Evolutionary conservation across 148 eudicot species (phyloP).

Genomic region (Rhododendron kiyosumense): DNA sequence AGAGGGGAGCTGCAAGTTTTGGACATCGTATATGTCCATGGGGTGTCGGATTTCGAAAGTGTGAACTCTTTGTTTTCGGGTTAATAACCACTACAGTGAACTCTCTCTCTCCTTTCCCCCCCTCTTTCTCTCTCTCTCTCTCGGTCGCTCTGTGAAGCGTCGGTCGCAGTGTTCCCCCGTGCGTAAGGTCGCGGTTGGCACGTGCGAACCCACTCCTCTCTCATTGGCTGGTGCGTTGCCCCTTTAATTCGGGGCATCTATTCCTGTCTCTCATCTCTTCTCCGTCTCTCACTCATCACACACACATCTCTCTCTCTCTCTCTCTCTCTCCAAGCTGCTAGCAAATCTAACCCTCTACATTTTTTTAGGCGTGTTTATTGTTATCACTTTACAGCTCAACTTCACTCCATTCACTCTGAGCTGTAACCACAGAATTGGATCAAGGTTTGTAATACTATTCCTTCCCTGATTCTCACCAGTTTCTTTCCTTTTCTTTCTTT

Average conservation of each 20-base stretch:
- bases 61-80: neutral
- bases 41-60: neutral
- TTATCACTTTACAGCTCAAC: conserved; percentile 2
- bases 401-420: neutral
- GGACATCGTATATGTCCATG: too few relatives aligned
- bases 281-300: neutral
- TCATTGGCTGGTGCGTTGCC: neutral
- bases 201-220: neutral
- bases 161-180: neutral
- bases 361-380: neutral
- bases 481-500: neutral
- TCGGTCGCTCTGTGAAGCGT: neutral
- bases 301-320: neutral
- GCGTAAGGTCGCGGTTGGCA: neutral
- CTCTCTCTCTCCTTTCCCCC: too few relatives aligned
- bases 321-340: neutral
- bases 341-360: neutral
- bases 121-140: neutral
- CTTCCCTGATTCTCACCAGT: neutral
- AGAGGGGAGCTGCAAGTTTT: too few relatives aligned
- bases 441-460: neutral
- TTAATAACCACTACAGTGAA: too few relatives aligned
- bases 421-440: neutral
- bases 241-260: neutral
- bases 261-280: neutral